Evolutionary conservation across 805 yeast species (phyloP).

Genomic region (Priceomyces carsonii): DNA sequence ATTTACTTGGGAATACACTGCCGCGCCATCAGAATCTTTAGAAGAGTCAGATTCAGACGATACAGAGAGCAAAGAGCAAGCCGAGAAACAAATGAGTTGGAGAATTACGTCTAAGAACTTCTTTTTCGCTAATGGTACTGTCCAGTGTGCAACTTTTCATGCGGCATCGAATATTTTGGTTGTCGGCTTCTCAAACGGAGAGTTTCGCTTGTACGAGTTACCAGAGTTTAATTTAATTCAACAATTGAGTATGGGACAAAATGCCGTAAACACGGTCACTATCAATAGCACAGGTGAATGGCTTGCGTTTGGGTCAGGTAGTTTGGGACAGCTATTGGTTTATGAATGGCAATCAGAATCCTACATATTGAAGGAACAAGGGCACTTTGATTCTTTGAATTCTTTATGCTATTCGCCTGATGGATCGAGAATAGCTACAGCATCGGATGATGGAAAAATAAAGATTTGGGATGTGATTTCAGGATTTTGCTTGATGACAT

Average conservation of each 20-base stretch:
- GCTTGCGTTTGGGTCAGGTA: constrained; percentile 92
- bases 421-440: constrained; percentile 89
- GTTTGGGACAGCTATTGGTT: constrained; percentile 89
- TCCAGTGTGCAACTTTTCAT: constrained; percentile 84
- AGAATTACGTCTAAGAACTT: constrained; percentile 76
- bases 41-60: constrained; percentile 44
- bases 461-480: constrained; percentile 94
- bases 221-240: constrained; percentile 81
- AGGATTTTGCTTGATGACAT: constrained; percentile 91
- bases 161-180: constrained; percentile 68
- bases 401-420: constrained; percentile 89
- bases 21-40: constrained; percentile 49
- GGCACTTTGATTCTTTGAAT: constrained; percentile 91
- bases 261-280: constrained; percentile 78
- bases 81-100: constrained; percentile 59
- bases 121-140: constrained; percentile 69
- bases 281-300: constrained; percentile 90
- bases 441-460: constrained; percentile 94
- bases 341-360: constrained; percentile 99
- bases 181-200: constrained; percentile 88
- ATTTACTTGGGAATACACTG: constrained; percentile 85
- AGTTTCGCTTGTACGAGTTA: constrained; percentile 85
- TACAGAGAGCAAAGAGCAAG: constrained; percentile 27
- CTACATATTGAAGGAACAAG: constrained; percentile 92
- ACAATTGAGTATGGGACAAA: constrained; percentile 88